Evolutionary conservation across 768 basidiomycete species (phyloP), one percentile per base, ranked within the genome.

Genomic region (Coprinopsis strossmayeri): DNA sequence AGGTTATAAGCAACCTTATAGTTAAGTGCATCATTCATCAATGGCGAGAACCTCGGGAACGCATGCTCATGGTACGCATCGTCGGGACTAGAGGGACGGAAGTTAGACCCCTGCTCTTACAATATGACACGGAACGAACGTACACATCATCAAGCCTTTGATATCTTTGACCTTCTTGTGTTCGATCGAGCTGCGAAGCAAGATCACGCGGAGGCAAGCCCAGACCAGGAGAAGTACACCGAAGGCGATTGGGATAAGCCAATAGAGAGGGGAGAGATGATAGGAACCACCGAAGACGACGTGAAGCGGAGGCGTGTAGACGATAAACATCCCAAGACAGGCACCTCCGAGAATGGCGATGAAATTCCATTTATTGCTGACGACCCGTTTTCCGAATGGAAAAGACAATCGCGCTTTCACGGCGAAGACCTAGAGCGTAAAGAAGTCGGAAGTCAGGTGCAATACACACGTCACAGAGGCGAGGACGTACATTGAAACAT

Each of bases 91-190:
- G 12, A 44, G 11, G 17, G 20, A 53, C 49, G 35, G 38, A 48
- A 18, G 26, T 44, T 60, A 49, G 63, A 48, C 35, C 30, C 46
- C 5, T 30, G 21, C 13, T 46, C 21, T 37, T 3, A 32, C n/a
- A 39, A 39, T 21, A 21, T 42, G 43, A 17, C 37, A 43, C 39
- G 26, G n/a, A 38, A 26, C 12, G 41, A 20, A 76, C 82, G 55
- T 69, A 83, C 82, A 82, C 83, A 85, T 84, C 78, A 77, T 78
- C 26, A 85, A 63, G 1, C 82, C 82, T 50, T 74, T 76, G 55
- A 84, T 82, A 61, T 82, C 79, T 56, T 79, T 80, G 32, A 82
- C 82, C 52, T 68, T 72, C 53, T 73, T 60, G 41, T 72, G 69
- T 56, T 81, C 76, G 20, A 82, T 64, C 15, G 74, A 72, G 58